Evolutionary conservation across 2,329 filamentous ascomycete genomes (phyloP).

Genomic region (Diplodia sapinea): DNA sequence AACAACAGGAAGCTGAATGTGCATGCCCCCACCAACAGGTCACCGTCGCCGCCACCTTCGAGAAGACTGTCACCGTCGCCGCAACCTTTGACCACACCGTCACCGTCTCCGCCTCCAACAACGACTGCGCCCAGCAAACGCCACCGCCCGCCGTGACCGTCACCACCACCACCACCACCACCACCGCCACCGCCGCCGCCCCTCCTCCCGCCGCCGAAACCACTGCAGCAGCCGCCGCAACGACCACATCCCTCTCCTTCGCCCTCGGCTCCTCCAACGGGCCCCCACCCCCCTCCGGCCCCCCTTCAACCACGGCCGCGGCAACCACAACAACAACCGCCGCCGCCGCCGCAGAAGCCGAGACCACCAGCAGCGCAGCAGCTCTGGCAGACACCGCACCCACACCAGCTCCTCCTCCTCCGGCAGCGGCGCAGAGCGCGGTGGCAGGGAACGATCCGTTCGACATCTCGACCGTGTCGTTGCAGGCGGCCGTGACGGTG

Average conservation of each 20-base stretch:
- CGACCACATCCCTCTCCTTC: slow-evolving; percentile 18
- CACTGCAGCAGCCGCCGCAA: not conserved
- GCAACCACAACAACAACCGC: not conserved
- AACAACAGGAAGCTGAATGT: not conserved
- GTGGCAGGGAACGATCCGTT: slow-evolving; percentile 38
- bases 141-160: not conserved
- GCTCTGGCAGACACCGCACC: slow-evolving; percentile 1
- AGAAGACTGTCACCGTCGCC: slow-evolving; percentile 25
- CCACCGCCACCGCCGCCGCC: too few species aligned
- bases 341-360: not conserved
- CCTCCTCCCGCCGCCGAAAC: not conserved
- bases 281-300: not conserved
- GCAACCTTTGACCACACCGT: slow-evolving; percentile 14
- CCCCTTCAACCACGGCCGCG: not conserved
- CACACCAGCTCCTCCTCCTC: not conserved
- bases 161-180: not conserved
- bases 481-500: slow-evolving; percentile 46
- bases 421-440: not conserved
- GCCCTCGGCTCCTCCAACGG: slow-evolving; percentile 6
- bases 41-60: slow-evolving; percentile 19
- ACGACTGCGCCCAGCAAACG: not conserved
- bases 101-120: not conserved
- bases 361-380: not conserved
- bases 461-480: slow-evolving; percentile 43
- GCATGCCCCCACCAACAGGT: not conserved